These are phyloP conservation scores for Endotrypanum monterogeii DNA, from an alignment of 208 protist genomes.

Conservation along the genomic window DNA sequence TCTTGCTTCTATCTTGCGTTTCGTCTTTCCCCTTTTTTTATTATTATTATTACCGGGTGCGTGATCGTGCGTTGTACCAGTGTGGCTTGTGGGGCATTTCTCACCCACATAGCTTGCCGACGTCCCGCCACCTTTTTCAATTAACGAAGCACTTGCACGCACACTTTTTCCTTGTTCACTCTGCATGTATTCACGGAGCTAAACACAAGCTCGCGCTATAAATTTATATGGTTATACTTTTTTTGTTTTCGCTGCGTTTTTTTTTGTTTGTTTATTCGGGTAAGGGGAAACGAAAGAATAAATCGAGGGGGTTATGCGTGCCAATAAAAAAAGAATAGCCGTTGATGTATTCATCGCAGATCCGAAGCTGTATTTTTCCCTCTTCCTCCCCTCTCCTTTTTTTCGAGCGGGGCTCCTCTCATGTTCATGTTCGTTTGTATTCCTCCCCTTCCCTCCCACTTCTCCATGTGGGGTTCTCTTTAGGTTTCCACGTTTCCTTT, in stretches of 20 bases:
- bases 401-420: neutral
- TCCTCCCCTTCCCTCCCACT: slow-evolving; percentile 21
- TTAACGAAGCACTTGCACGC: neutral
- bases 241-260: neutral
- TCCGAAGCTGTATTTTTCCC: neutral
- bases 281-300: neutral
- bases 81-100: neutral
- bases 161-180: slow-evolving; percentile 5
- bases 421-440: slow-evolving; percentile 7
- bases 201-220: neutral
- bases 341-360: neutral
- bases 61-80: neutral
- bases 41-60: neutral
- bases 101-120: neutral
- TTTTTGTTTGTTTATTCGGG: neutral
- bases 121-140: neutral
- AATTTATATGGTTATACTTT: neutral
- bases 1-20: neutral
- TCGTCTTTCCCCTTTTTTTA: slow-evolving; percentile 10
- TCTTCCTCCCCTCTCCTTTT: neutral
- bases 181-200: neutral
- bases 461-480: slow-evolving; percentile 25
- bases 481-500: neutral
- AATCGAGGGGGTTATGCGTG: neutral
- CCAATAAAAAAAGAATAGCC: neutral